These are phyloP conservation scores for Brassica carinata DNA, from an alignment of 345 rosid genomes.

Conservation along the genomic window DNA sequence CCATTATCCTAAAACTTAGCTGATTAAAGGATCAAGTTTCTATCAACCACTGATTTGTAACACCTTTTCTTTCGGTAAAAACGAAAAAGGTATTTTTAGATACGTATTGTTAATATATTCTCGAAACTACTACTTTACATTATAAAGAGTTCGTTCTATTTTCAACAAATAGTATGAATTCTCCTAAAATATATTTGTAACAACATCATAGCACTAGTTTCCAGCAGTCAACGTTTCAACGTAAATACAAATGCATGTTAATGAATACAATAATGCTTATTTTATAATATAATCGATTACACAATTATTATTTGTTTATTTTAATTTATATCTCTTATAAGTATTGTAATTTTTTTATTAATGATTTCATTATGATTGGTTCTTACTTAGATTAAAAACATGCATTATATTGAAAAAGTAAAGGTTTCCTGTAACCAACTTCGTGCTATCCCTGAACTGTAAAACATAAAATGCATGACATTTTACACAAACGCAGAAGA, in stretches of 20 bases:
- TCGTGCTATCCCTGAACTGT: no score
- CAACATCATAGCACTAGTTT: background rate
- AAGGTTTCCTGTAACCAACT: no score
- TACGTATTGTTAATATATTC: background rate
- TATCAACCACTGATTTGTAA: slow-evolving; percentile 19
- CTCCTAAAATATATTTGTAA: background rate
- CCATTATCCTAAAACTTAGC: slow-evolving; percentile 8
- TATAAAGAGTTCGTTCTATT: background rate
- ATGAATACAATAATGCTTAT: background rate
- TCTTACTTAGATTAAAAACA: background rate
- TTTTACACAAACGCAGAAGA: background rate
- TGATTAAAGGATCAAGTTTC: background rate
- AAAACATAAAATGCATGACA: no score
- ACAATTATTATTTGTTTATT: background rate
- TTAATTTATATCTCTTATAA: no score
- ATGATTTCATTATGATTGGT: no score
- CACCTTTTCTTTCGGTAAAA: slow-evolving; percentile 19
- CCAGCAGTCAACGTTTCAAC: background rate
- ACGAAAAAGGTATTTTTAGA: slow-evolving; percentile 17
- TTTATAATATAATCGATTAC: background rate
- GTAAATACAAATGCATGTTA: background rate
- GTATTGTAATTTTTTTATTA: no score
- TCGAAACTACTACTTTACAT: background rate
- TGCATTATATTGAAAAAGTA: background rate
- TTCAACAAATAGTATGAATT: background rate